Percentiles rank a stretch among this genome's conserved stretches.
Evolutionary conservation across 495 filamentous ascomycete species (phyloP).

Genomic region (Venustampulla echinocandica): DNA sequence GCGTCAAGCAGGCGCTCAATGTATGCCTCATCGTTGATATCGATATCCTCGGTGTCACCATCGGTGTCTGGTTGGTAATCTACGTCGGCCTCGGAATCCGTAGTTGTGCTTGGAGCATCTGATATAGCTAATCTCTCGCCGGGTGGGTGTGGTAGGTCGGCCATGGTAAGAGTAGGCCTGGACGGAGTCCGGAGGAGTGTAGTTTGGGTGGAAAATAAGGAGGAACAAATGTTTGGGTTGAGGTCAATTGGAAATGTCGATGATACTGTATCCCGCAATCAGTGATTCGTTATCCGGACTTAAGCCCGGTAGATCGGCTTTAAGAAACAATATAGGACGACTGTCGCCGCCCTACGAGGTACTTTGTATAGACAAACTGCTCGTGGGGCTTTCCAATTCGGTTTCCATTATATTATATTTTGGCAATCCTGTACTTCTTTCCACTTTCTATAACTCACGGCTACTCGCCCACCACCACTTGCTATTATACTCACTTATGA

Average conservation of each 20-base stretch:
- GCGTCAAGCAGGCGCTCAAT: conserved; percentile 2
- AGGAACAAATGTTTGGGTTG: background rate
- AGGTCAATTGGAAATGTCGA: background rate
- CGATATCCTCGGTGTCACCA: conserved; percentile 13
- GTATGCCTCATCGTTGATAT: conserved; percentile 8
- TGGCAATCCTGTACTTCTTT: no score
- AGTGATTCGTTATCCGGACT: background rate
- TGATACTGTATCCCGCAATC: conserved; percentile 2
- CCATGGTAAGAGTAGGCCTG: background rate
- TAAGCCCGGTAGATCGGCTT: background rate
- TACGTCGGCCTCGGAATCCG: conserved; percentile 16
- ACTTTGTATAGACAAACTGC: no score
- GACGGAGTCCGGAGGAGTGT: background rate
- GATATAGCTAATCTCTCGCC: background rate
- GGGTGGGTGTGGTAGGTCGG: background rate
- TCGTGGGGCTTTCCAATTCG: no score
- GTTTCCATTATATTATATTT: no score
- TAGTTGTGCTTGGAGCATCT: background rate
- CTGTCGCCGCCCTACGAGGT: no score
- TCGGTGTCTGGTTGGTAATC: conserved; percentile 21
- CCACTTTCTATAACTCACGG: no score
- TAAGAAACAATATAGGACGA: no score
- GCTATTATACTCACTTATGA: no score
- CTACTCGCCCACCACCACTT: no score
- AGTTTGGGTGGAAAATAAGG: background rate